Evolutionary conservation across 345 rosid species (phyloP).

Genomic region (Citrus maxima): DNA sequence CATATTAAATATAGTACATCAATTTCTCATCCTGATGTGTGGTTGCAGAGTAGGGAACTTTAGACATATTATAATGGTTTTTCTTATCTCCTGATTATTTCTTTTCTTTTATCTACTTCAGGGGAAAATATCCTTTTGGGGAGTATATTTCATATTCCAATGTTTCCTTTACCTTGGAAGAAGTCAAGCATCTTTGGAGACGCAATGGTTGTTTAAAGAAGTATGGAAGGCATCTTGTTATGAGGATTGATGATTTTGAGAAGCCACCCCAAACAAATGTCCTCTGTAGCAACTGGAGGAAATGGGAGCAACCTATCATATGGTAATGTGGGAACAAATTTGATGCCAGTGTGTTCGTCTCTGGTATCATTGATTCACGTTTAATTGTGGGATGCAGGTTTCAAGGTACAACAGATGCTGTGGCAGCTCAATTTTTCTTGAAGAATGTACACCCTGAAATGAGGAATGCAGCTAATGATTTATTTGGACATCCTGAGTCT

Average conservation of each 20-base stretch:
- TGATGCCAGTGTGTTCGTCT: conserved; percentile 4
- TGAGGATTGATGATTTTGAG: conserved; percentile 91
- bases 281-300: conserved; percentile 89
- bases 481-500: conserved; percentile 66
- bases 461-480: conserved; percentile 64
- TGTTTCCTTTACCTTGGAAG: conserved; percentile 62
- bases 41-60: not conserved
- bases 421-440: conserved; percentile 87
- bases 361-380: not conserved
- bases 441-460: conserved; percentile 81
- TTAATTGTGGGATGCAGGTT: conserved; percentile 52
- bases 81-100: conserved; percentile 20
- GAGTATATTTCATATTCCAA: conserved; percentile 83
- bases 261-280: conserved; percentile 77
- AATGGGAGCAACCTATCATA: conserved; percentile 82
- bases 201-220: conserved; percentile 63
- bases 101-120: conserved; percentile 28
- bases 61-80: not conserved
- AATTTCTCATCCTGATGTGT: not conserved
- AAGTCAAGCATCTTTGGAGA: conserved; percentile 93
- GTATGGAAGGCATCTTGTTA: conserved; percentile 59
- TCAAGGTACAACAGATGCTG: conserved; percentile 93
- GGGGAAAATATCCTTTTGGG: conserved; percentile 91
- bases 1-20: not conserved
- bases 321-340: conserved; percentile 47